Base-by-base conservation (phyloP, 75 land plant species). In the Picea glauca region DNA sequence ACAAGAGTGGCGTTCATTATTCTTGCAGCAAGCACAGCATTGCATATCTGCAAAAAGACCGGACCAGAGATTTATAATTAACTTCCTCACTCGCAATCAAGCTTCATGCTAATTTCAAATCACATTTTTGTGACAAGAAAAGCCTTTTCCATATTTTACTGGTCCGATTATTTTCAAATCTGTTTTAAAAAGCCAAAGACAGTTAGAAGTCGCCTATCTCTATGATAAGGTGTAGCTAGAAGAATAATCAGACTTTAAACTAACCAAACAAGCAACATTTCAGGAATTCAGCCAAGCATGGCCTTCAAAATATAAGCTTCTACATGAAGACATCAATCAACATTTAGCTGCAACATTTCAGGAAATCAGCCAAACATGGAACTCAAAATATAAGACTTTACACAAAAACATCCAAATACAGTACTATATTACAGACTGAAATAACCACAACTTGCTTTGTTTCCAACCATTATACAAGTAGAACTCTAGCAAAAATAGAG, bases 11-110 rank as follows among this genome's bases (percentile, higher is more conserved):
- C 98, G 85, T 96, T 94, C 98, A 96, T 91, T 38, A 96, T 93
- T 67, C 99, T 78, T 33, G 99, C 99, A 76, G 98, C 98, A 83
- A 96, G 94, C 76, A 96, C 98, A 23, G 99, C 99, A 91, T 96
- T 96, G 72, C 99, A 96, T 67, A 96, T 94, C 98, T 96, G 79
- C 14, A 83, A 81, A 30, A 81, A 30, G 59, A 33, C 56, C 81
- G 59, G 30, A 13, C 73, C 20, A 68, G 73, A 20, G 50, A 40
- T 68, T 68, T n/a, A 5, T 40, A 50, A 50, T 50, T 50, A 50
- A 50, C 56, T 50, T 50, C 56, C 56, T 50, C 11, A 50, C 56
- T 20, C 15, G 15, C 15, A 64, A 64, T 64, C 14, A 26, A 33
- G 18, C 6, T 15, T 66, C 6, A 17, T 20, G 35, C 35, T 35